Percentiles rank a stretch among this genome's conserved stretches.
phyloP scores from a whole-genome alignment of 345 rosid genomes.

The Geranium brycei region DNA sequence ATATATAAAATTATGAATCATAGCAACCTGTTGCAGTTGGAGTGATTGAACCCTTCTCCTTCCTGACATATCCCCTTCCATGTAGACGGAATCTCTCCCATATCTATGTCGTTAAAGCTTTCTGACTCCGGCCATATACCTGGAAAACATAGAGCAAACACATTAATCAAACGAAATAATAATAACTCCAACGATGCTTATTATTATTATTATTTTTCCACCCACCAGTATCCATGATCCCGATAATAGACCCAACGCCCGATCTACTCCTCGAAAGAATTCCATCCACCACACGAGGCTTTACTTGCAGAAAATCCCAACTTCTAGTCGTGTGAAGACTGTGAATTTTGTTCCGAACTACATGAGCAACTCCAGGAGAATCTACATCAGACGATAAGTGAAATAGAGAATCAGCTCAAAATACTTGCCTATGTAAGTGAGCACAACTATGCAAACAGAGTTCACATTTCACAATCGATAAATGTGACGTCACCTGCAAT shows the following conservation, averaged over 20 bases:
- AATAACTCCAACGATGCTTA: not conserved
- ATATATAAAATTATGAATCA: not conserved
- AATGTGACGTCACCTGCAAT: conserved; percentile 42
- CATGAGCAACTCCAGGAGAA: conserved; percentile 30
- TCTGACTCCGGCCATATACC: conserved; percentile 61
- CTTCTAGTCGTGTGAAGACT: conserved; percentile 41
- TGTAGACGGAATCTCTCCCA: conserved; percentile 28
- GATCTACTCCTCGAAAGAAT: conserved; percentile 27
- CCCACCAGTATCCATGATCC: conserved; percentile 42
- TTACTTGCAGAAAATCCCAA: conserved; percentile 45
- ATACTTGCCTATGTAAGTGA: not conserved
- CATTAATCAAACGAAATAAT: not conserved
- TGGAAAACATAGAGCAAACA: conserved; percentile 7
- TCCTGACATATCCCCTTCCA: conserved; percentile 56
- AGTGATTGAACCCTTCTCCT: conserved; percentile 31
- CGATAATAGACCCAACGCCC: conserved; percentile 38
- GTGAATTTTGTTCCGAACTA: conserved; percentile 27
- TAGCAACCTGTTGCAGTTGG: conserved; percentile 28
- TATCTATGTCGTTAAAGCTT: conserved; percentile 38
- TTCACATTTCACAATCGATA: conserved; percentile 21
- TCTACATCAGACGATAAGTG: conserved; percentile 15
- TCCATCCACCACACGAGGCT: conserved; percentile 18
- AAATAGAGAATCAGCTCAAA: not conserved
- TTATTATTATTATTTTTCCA: not conserved
- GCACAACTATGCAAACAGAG: conserved; percentile 7